Base-by-base conservation (phyloP, 306 rosid species). In the Pyrus communis region DNA sequence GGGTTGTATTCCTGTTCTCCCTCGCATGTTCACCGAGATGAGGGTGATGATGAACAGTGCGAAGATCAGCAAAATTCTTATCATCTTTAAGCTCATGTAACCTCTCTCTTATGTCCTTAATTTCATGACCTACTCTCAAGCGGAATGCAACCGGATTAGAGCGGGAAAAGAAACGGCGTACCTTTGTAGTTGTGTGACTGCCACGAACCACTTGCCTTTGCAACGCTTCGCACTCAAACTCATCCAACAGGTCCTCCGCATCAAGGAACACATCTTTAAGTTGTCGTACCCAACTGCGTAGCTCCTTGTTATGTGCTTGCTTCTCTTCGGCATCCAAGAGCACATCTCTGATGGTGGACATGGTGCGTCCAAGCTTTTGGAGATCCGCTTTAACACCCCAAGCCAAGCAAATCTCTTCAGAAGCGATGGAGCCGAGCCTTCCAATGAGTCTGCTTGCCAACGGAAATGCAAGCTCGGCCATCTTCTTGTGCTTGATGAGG, bases 291-390 rank as follows among this genome's bases (percentile, higher is more conserved):
- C 84, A 77, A 14, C 23, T 40, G 3, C 3, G 1, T 22, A 77
- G 30, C 22, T 21, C 15, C 1, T 0, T 8, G 11, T 69, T 35
- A 6, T 0, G 27, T 0, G 11, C 59, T 46, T 74, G 84, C 74
- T 80, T 84, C 69, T 67, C 35, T 46, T 79, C 83, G 8, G 86
- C 88, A 54, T 84, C 75, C 33, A 42, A 82, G 45, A 27, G 74
- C 77, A 49, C 43, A 0, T 40, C 70, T 70, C 43, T 80, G 67
- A 82, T 66, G 19, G 8, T 2, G 55, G 55, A 49, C 3, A 49
- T 49, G 55, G 21, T 49, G 55, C 21, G 18, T 18, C 55, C 21
- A 49, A 49, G 55, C 55, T 49, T 49, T 14, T 49, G 21, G 8
- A 49, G 17, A 49, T 49, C 19, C 19, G 7, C 8, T 4, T 49